Conservation (phyloP, 176 grass and related monocot genomes). For the Alloteropsis semialata region DNA sequence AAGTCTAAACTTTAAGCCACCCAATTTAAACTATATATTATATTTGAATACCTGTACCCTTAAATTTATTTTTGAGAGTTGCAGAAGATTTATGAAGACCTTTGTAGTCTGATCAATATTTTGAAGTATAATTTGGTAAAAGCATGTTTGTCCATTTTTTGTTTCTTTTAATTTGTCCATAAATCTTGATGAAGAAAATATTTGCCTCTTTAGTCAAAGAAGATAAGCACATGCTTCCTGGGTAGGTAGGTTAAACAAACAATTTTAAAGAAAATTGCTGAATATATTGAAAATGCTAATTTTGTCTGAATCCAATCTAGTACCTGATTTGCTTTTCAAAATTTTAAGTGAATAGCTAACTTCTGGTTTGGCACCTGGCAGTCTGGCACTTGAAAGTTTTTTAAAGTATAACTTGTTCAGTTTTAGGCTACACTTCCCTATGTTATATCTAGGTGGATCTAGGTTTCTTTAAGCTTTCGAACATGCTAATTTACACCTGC, state of each 20-base stretch:
- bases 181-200: constrained; percentile 3
- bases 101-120: not conserved
- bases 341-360: not conserved
- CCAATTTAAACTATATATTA: not conserved
- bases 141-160: not conserved
- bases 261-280: not conserved
- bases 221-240: not conserved
- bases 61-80: not conserved
- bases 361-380: not conserved
- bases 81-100: not conserved
- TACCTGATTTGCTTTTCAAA: not conserved
- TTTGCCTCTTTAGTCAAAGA: not conserved
- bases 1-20: constrained; percentile 5
- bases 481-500: constrained; percentile 29
- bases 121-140: not conserved
- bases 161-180: not conserved
- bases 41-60: not conserved
- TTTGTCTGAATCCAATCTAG: not conserved
- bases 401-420: not conserved
- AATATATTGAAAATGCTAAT: not conserved
- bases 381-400: not conserved
- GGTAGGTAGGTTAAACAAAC: not conserved
- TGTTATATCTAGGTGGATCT: constrained; percentile 1
- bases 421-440: constrained; percentile 20
- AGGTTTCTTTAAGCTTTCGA: constrained; percentile 7